Base-by-base conservation (phyloP, 2,329 filamentous ascomycete species). In the Aspergillus pseudoglaucus region DNA sequence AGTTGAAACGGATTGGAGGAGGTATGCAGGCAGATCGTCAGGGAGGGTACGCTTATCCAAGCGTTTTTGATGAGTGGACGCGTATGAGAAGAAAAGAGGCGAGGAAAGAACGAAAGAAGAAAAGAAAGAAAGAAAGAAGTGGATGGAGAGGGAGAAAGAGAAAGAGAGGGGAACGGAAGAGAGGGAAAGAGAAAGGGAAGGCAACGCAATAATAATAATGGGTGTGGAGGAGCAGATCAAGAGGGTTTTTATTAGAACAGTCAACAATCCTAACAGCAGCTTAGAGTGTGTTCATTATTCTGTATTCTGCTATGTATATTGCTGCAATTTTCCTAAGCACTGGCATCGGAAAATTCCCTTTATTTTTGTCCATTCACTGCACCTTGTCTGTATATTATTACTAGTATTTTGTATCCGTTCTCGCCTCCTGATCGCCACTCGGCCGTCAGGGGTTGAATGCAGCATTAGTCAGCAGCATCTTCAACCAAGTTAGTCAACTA, bases 81-180 rank as follows among this genome's bases (percentile, higher is more conserved):
- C 9, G 32, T 20, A 47, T 30, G 33, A 44, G 23, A 35, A 35
- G 14, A 4, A 37, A 42, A 30, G 23, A 23, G 37, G 17, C 5
- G 12, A 38, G 32, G 44, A 20, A 35, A 18, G 32, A 47, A 25
- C 38, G 32, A 40, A 18, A 27, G 35, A 43, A 48, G 38, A 23
- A 46, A 47, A 39, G 39, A 47, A 39, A 39, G 23, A 32, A 39
- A 45, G 40, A 33, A 46, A 39, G 40, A 45, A 45, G 37, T 44
- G 47, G 47, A 39, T 44, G 47, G 27, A 38, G 20, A 33, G 33
- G 42, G 48, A 47, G 41, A 55, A 47, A 45, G 56, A 38, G 20
- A 43, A 17, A 18, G 45, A 51, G 45, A 47, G 46, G 44, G 46
- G 46, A 41, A 38, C 27, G 37, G 46, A 45, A 46, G 42, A 45